These are phyloP conservation scores for Carpinus viminea DNA, from an alignment of 306 rosid genomes.

Conservation along the genomic window DNA sequence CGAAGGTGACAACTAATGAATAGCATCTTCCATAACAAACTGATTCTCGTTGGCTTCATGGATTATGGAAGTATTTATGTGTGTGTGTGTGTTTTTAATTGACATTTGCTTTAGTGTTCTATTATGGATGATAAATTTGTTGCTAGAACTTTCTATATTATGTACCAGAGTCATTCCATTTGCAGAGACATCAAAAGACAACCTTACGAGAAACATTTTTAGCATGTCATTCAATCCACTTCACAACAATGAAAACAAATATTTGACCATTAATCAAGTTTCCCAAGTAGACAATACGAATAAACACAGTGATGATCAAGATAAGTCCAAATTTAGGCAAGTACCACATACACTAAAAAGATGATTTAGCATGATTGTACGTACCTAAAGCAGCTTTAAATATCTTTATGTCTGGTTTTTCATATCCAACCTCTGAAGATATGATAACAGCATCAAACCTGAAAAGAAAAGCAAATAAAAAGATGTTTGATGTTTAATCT, in stretches of 20 bases:
- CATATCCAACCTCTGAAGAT: slow-evolving; percentile 90
- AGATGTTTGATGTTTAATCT: not conserved
- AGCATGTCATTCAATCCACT: not conserved
- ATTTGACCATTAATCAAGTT: not conserved
- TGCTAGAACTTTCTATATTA: not conserved
- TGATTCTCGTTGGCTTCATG: not conserved
- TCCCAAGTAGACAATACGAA: not conserved
- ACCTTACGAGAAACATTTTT: not conserved
- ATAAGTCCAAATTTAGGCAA: not conserved
- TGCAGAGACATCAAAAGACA: not conserved
- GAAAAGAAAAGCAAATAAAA: slow-evolving; percentile 19
- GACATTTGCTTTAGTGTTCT: not conserved
- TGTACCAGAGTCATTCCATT: not conserved
- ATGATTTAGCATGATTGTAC: slow-evolving; percentile 9
- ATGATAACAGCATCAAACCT: slow-evolving; percentile 88
- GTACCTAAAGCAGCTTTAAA: slow-evolving; percentile 88
- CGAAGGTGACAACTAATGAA: not conserved
- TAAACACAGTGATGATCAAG: not conserved
- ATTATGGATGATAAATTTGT: not conserved
- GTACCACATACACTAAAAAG: not conserved
- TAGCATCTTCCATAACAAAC: not conserved
- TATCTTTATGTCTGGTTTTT: slow-evolving; percentile 87
- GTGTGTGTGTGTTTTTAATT: no score
- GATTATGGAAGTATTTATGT: not conserved
- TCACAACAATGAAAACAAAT: not conserved